Evolutionary conservation across 192 early-diverging fungal genomes (phyloP), one percentile per base, ranked within the genome.

Genomic region (Diversispora epigaea): DNA sequence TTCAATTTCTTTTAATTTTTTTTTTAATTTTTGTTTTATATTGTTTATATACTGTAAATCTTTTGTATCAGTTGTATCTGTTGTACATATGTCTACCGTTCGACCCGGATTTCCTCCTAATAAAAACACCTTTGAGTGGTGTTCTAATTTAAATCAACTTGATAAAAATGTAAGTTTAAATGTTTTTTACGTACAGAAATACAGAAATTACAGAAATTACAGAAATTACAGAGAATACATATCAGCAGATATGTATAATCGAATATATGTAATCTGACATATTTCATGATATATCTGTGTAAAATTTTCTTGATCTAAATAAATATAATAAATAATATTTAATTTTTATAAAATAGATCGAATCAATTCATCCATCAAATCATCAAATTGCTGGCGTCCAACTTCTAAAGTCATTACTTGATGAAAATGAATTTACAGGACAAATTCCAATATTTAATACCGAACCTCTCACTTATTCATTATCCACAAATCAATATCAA

Each of bases 141-240:
- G 65, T 46, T 19, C 43, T 22, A 25, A 67, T 32, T 40, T 44
- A 22, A 67, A 46, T 19, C 21, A 47, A 6, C 45, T 67, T 67
- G 65, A 67, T 25, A 21, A n/a, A 47, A 11, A 67, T 21, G 65
- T 67, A 49, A 67, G n/a, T 45, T n/a, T n/a, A n/a, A n/a, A n/a
- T n/a, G n/a, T n/a, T n/a, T n/a, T n/a, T n/a, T n/a, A n/a, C n/a
- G n/a, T n/a, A n/a, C n/a, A n/a, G n/a, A n/a, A n/a, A n/a, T n/a
- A 32, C 25, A 32, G 25, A 32, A 32, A 32, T 1, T 32, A 32
- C 2, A 32, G 0, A 32, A n/a, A n/a, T n/a, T n/a, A 32, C 25
- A 32, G 25, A 32, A 32, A 32, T 1, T 32, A 32, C 2, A 32
- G 0, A 32, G n/a, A 32, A 32, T 32, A 12, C 6, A 63, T 41